phyloP scores from a whole-genome alignment of 306 rosid species.

The Citrullus mucosospermus region DNA sequence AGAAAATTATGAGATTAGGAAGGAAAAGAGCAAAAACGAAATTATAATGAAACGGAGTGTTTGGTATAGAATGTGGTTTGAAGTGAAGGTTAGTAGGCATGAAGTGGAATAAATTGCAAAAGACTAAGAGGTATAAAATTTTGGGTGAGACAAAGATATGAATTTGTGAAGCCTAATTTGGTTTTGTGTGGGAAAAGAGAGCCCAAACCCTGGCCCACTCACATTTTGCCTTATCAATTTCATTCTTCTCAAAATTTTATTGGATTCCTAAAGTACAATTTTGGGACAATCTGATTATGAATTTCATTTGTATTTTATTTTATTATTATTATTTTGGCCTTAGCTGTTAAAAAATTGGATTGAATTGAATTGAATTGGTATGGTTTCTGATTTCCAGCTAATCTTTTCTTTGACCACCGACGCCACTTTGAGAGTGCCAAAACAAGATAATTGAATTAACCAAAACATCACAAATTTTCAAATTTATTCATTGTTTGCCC shows the following conservation, averaged over 20 bases:
- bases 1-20: background rate
- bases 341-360: background rate
- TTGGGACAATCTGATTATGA: background rate
- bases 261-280: background rate
- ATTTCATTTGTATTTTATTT: background rate
- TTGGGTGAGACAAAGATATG: background rate
- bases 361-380: background rate
- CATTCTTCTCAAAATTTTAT: background rate
- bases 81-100: background rate
- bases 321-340: background rate
- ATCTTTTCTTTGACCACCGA: constrained; percentile 2
- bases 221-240: background rate
- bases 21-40: background rate
- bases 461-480: background rate
- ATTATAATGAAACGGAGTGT: too few species aligned
- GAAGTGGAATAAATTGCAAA: background rate
- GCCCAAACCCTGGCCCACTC: constrained; percentile 1
- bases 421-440: background rate
- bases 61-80: too few species aligned
- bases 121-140: background rate
- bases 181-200: background rate
- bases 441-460: background rate
- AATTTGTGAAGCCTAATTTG: constrained; percentile 1
- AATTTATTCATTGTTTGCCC: background rate
- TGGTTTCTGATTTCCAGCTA: constrained; percentile 3